Percentiles rank a stretch among this genome's conserved stretches.
Conservation (phyloP, 139 green algal genomes). For the Mesostigma viride region DNA sequence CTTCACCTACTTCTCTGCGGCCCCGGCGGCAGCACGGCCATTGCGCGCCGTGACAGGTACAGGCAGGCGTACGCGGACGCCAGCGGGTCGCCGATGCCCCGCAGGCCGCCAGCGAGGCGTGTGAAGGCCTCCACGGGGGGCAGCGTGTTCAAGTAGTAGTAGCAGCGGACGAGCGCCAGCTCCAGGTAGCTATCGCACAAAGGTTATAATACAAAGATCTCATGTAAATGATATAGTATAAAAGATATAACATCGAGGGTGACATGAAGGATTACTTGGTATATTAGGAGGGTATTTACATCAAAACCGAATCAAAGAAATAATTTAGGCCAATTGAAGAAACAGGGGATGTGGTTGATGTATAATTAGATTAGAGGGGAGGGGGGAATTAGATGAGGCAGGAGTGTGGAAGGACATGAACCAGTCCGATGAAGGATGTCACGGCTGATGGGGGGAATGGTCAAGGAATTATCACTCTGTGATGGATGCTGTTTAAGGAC, state of each 20-base stretch:
- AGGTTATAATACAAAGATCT: neutral
- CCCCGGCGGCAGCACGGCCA: neutral
- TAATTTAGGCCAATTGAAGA: neutral
- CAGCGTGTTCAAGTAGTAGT: constrained; percentile 22
- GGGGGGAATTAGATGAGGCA: too few relatives aligned
- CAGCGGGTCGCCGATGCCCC: constrained; percentile 29
- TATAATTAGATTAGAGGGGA: neutral
- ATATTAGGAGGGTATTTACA: neutral
- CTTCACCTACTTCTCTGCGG: too few relatives aligned
- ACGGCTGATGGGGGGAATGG: too few relatives aligned
- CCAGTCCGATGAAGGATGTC: too few relatives aligned
- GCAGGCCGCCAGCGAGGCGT: constrained; percentile 10
- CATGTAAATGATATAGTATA: neutral
- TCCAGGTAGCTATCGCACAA: constrained; percentile 15
- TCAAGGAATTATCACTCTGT: too few relatives aligned
- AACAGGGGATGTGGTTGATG: neutral
- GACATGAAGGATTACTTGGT: neutral
- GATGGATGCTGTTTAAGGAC: too few relatives aligned
- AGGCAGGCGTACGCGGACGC: constrained; percentile 19
- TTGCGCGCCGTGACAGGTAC: constrained; percentile 23
- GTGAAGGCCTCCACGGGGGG: constrained; percentile 11
- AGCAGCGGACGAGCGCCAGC: constrained; percentile 24
- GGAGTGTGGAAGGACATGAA: too few relatives aligned
- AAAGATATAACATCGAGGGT: neutral
- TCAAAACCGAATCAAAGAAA: neutral